Conservation (phyloP, 108 stramenopile genomes). For the Craspedostauros australis region DNA sequence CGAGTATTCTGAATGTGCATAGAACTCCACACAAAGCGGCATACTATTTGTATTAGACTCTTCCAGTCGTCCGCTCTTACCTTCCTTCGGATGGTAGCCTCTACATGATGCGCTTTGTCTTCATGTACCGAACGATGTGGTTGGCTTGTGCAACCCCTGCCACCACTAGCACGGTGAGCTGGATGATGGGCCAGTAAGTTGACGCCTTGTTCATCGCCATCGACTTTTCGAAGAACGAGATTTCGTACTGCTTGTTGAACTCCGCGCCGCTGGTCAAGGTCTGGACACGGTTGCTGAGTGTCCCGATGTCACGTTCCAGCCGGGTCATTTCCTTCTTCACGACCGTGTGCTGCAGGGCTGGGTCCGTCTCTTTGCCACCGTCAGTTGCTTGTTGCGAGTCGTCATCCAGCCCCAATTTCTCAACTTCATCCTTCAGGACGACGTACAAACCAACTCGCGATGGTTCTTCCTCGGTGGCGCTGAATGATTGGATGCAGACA, state of each 20-base stretch:
- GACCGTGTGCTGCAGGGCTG: slow-evolving; percentile 9
- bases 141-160: slow-evolving; percentile 65
- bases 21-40: too few relatives aligned
- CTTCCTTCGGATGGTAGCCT: too few relatives aligned
- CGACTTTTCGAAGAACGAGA: slow-evolving; percentile 53
- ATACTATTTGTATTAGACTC: too few relatives aligned
- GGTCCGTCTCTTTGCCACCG: background rate
- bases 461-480: slow-evolving; percentile 15
- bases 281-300: slow-evolving; percentile 19
- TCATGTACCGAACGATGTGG: slow-evolving; percentile 62
- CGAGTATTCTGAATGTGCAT: too few relatives aligned
- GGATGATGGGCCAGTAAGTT: slow-evolving; percentile 71
- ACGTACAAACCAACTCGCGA: slow-evolving; percentile 8
- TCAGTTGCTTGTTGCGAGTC: background rate
- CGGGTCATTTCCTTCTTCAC: slow-evolving; percentile 19
- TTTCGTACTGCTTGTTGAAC: slow-evolving; percentile 35
- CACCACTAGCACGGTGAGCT: slow-evolving; percentile 49
- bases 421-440: background rate
- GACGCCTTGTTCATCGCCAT: slow-evolving; percentile 60
- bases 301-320: slow-evolving; percentile 26
- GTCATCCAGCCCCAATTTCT: background rate
- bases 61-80: too few relatives aligned
- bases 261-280: slow-evolving; percentile 28
- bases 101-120: slow-evolving; percentile 57
- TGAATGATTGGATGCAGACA: slow-evolving; percentile 27